phyloP scores from a whole-genome alignment of 83 land plant genomes.

The Larix sibirica region DNA sequence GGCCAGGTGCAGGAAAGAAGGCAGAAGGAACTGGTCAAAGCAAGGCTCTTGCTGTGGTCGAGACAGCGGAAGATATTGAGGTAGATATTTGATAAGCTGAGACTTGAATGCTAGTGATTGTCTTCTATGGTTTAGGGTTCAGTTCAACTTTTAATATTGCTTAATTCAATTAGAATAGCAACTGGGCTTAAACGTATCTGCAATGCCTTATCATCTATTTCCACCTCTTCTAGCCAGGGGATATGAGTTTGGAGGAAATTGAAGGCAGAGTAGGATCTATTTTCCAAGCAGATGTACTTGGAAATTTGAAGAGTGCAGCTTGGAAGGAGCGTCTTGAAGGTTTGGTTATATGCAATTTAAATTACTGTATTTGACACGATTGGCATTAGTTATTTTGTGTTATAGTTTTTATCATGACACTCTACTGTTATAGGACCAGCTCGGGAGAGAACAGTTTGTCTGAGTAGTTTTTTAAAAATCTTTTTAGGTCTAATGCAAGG shows the following conservation, averaged over 20 bases:
- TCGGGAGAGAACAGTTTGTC: too few species aligned
- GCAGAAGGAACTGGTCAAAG: conserved; percentile 40
- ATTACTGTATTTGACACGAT: too few species aligned
- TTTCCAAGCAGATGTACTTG: conserved; percentile 67
- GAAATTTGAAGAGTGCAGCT: conserved; percentile 83
- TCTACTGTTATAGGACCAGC: too few species aligned
- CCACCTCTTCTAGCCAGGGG: conserved; percentile 70
- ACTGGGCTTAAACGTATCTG: conserved; percentile 1
- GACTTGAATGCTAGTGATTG: too few species aligned
- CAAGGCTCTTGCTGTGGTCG: conserved; percentile 27
- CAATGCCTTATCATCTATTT: not conserved
- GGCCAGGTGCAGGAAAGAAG: conserved; percentile 51
- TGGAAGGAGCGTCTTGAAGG: conserved; percentile 99
- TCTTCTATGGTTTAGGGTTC: too few species aligned
- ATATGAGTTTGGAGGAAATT: conserved; percentile 96
- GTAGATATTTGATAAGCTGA: conserved; percentile 21
- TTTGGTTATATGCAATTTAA: conserved; percentile 11
- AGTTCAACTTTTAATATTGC: not conserved
- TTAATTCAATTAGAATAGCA: not conserved
- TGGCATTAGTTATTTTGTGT: too few species aligned
- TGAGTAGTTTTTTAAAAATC: too few species aligned
- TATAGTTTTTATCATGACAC: too few species aligned
- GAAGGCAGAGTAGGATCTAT: conserved; percentile 72
- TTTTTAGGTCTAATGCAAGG: too few species aligned
- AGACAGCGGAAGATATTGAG: conserved; percentile 63